Conservation (phyloP, 1,284 basidiomycete genomes). For the Termitomyces sp. region DNA sequence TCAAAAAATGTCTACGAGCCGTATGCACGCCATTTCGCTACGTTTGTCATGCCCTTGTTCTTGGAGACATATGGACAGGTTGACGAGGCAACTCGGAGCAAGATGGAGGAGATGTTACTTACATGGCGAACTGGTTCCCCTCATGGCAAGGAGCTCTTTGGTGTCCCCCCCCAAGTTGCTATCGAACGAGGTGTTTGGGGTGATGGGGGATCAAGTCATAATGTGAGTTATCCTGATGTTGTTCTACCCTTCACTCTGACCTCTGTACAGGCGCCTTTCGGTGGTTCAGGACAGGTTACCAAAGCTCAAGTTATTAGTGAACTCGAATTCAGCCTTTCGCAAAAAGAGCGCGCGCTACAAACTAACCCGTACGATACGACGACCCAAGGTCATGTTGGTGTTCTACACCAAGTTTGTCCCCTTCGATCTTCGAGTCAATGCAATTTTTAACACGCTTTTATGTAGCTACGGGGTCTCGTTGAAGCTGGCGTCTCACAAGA, state of each 20-base stretch:
- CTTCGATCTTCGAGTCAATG: background rate
- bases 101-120: conserved; percentile 94
- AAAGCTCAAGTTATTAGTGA: conserved; percentile 76
- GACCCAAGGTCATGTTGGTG: conserved; percentile 60
- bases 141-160: conserved; percentile 78
- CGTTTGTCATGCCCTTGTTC: conserved; percentile 75
- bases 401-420: conserved; percentile 68
- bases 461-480: conserved; percentile 70
- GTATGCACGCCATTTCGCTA: conserved; percentile 78
- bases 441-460: conserved; percentile 9
- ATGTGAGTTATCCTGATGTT: conserved; percentile 27
- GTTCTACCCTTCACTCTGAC: conserved; percentile 12
- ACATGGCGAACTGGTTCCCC: conserved; percentile 88
- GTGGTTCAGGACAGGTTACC: conserved; percentile 45
- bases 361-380: conserved; percentile 61
- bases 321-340: conserved; percentile 70
- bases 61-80: conserved; percentile 81
- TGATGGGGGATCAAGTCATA: conserved; percentile 34
- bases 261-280: conserved; percentile 23
- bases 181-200: conserved; percentile 80
- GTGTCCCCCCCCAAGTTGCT: conserved; percentile 62
- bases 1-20: conserved; percentile 91
- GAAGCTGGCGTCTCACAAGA: conserved; percentile 76
- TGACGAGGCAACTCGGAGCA: conserved; percentile 77
- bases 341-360: conserved; percentile 67